Evolutionary conservation across 352 stramenopile species (phyloP), one percentile per base, ranked within the genome.

Genomic region (Elongisporangium anandrum): DNA sequence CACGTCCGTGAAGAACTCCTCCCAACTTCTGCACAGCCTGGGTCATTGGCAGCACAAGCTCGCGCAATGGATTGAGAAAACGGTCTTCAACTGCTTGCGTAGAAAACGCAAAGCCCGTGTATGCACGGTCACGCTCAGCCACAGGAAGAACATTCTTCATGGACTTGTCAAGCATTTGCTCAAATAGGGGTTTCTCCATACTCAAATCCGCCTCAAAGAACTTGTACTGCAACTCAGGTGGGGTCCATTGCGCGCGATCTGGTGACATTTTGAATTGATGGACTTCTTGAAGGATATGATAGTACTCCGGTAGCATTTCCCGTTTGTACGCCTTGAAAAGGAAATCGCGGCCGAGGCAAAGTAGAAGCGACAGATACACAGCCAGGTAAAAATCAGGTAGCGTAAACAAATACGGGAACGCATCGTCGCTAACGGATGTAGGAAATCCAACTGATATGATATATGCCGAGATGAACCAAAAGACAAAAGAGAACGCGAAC

Each of bases 291-390:
- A 95, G 65, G 23, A 95, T 80, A 61, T 95, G 86, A 66, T 95
- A 95, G 68, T 95, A 95, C 56, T 95, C 86, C 1, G 86, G 86
- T 12, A 72, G 60, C 64, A 92, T 78, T 60, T 95, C 84, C 3
- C 85, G 85, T 70, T 95, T 95, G 61, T 84, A 94, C 5, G 80
- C 82, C 54, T 94, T 95, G 71, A 78, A 92, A 0, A 95, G 64
- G 52, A 95, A 90, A 54, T 94, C 86, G 0, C 86, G 79, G 0
- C 79, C 75, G 15, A 95, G 75, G 34, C 81, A 90, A 2, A 95
- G 70, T 24, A 95, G 54, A 16, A 93, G 50, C 23, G 68, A 72
- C 16, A 95, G 52, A 64, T 90, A 90, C 47, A 90, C 59, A n/a
- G 90, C 57, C 24, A 93, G 21, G 61, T 92, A 94, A 52, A 94